Evolutionary conservation across 1,139 yeast species (phyloP).

Genomic region (Taphrina deformans): DNA sequence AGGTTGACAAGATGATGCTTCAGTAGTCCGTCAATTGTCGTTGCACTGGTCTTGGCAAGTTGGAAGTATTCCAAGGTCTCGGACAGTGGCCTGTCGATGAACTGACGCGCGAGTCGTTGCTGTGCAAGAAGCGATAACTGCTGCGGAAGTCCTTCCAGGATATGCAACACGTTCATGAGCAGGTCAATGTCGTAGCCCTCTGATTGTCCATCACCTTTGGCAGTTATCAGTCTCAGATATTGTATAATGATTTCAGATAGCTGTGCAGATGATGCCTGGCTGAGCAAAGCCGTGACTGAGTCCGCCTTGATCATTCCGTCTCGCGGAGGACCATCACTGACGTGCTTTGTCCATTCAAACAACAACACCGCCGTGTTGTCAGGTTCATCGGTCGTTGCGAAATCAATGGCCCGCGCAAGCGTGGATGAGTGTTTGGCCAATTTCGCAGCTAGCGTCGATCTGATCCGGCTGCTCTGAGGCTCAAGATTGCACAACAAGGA

Average conservation of each 20-base stretch:
- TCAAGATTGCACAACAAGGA: background rate
- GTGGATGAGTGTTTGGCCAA: background rate
- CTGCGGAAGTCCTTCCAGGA: background rate
- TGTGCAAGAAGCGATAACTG: background rate
- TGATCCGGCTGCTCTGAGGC: background rate
- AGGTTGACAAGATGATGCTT: background rate
- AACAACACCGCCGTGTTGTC: background rate
- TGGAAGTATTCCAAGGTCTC: background rate
- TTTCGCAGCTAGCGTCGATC: background rate
- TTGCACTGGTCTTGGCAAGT: background rate
- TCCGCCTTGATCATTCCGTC: background rate
- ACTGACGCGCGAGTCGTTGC: background rate
- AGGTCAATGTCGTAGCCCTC: background rate
- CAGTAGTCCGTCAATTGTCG: background rate
- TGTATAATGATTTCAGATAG: background rate
- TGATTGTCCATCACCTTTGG: background rate
- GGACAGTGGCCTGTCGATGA: background rate
- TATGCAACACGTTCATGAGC: background rate
- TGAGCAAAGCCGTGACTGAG: background rate
- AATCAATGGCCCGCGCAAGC: background rate
- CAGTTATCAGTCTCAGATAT: background rate
- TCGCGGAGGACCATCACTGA: background rate
- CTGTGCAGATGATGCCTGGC: background rate
- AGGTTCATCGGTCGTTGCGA: background rate
- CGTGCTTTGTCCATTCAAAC: background rate